phyloP scores from a whole-genome alignment of 768 basidiomycete genomes.

The Trametopsis cervina region DNA sequence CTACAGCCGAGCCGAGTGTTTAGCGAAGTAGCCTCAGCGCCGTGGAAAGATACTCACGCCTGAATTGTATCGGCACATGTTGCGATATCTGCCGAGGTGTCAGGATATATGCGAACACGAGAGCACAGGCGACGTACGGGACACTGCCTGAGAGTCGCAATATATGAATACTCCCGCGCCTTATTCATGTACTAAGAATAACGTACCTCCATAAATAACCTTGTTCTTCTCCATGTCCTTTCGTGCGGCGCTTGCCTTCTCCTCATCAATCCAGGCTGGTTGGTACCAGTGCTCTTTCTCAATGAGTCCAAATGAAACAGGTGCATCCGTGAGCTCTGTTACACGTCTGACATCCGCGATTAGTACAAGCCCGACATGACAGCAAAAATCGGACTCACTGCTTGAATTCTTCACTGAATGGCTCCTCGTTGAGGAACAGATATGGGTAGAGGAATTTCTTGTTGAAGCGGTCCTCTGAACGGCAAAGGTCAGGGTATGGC shows the following conservation, averaged over 20 bases:
- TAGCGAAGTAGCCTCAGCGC: not conserved
- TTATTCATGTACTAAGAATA: too few relatives aligned
- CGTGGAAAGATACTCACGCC: conserved; percentile 50
- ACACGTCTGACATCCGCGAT: conserved; percentile 38
- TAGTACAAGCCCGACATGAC: not conserved
- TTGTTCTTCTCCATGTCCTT: conserved; percentile 49
- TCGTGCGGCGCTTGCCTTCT: conserved; percentile 39
- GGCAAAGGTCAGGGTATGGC: not conserved
- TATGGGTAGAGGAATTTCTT: conserved; percentile 66
- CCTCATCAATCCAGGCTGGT: conserved; percentile 64
- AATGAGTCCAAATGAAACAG: conserved; percentile 74
- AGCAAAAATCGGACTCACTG: conserved; percentile 29
- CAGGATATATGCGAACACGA: too few relatives aligned
- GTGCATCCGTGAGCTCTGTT: conserved; percentile 49
- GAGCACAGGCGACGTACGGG: conserved; percentile 48
- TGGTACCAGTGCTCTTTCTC: conserved; percentile 74
- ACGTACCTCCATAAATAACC: conserved; percentile 47
- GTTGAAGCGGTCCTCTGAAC: conserved; percentile 46
- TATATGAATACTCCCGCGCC: too few relatives aligned
- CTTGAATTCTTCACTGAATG: conserved; percentile 70
- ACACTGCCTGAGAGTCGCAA: conserved; percentile 50
- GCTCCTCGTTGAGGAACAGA: conserved; percentile 80
- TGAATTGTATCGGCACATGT: conserved; percentile 95
- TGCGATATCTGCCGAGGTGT: conserved; percentile 55
- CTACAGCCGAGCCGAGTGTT: conserved; percentile 16